Conservation (phyloP, 805 yeast species). For the Saturnispora halmiae region DNA sequence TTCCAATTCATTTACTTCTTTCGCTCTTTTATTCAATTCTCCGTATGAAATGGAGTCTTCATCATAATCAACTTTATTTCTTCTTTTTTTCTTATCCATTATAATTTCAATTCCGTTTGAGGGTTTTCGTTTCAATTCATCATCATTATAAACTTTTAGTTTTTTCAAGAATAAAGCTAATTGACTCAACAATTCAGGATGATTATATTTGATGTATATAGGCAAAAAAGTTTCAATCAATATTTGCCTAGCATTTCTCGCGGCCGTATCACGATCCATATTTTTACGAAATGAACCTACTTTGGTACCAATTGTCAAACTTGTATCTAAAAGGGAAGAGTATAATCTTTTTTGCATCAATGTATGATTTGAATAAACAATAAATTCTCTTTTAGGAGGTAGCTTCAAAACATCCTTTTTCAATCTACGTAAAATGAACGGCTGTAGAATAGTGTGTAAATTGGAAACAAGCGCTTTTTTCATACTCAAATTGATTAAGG, state of each 20-base stretch:
- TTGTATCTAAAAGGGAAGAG: constrained; percentile 8
- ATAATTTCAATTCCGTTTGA: constrained; percentile 3
- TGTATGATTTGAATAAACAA: constrained; percentile 64
- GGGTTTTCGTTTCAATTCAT: background rate
- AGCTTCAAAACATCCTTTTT: constrained; percentile 64
- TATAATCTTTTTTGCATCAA: constrained; percentile 48
- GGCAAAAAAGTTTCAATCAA: constrained; percentile 36
- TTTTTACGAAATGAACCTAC: background rate
- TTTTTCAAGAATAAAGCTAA: constrained; percentile 2
- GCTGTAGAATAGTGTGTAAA: constrained; percentile 80
- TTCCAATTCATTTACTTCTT: constrained; percentile 1
- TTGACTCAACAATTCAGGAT: constrained; percentile 4
- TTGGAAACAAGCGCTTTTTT: constrained; percentile 59
- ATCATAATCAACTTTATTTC: constrained; percentile 7
- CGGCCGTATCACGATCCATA: constrained; percentile 4
- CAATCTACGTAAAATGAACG: constrained; percentile 75
- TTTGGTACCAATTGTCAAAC: constrained; percentile 4
- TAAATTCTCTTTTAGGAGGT: constrained; percentile 87
- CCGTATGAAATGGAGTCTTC: constrained; percentile 14
- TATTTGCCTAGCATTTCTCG: constrained; percentile 26
- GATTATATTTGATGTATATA: constrained; percentile 20
- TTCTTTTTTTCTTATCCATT: constrained; percentile 5
- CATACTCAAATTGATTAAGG: constrained; percentile 47
- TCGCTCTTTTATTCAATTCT: constrained; percentile 6
- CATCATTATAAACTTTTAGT: background rate